A percentile compares a stretch with the other conserved stretches of the same genome.
These are phyloP conservation scores for Hymenoscyphus infarciens DNA, from an alignment of 2,329 filamentous ascomycete species.

Conservation along the genomic window DNA sequence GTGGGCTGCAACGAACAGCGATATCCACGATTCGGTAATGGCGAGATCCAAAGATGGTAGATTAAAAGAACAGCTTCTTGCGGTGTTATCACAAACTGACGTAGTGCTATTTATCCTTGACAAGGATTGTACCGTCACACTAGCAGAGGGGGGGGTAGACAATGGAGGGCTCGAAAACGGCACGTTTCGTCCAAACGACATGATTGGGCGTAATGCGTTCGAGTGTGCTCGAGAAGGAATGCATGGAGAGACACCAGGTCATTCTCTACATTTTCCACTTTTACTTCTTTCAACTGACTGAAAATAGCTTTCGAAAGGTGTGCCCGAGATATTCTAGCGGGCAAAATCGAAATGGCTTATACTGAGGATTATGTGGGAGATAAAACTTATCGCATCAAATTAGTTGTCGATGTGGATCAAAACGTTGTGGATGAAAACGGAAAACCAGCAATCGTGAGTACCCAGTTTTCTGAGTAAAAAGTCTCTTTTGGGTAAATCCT, in stretches of 20 bases:
- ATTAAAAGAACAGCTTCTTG: conserved; percentile 25
- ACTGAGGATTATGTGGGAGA: conserved; percentile 23
- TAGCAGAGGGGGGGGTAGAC: background rate
- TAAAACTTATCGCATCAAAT: conserved; percentile 22
- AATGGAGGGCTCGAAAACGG: background rate
- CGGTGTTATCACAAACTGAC: conserved; percentile 27
- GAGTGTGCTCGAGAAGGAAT: background rate
- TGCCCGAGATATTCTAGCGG: conserved; percentile 21
- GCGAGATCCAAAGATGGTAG: conserved; percentile 25
- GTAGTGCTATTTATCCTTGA: conserved; percentile 27
- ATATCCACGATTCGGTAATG: conserved; percentile 28
- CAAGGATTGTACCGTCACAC: background rate
- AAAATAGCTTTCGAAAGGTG: conserved; percentile 21
- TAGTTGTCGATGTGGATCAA: conserved; percentile 27
- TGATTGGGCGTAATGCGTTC: background rate
- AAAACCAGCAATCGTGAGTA: conserved; percentile 16
- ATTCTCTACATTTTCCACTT: background rate
- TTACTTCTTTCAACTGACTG: background rate
- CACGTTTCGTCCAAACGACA: background rate
- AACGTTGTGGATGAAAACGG: conserved; percentile 19
- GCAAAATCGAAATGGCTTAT: conserved; percentile 22
- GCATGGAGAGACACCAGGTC: background rate
- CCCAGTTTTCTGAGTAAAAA: no score
- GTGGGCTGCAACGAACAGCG: conserved; percentile 30
- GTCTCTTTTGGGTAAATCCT: no score